A percentile compares a stretch with the other conserved stretches of the same genome.
Evolutionary conservation across 495 filamentous ascomycete species (phyloP).

Genomic region (Poronia punctata): DNA sequence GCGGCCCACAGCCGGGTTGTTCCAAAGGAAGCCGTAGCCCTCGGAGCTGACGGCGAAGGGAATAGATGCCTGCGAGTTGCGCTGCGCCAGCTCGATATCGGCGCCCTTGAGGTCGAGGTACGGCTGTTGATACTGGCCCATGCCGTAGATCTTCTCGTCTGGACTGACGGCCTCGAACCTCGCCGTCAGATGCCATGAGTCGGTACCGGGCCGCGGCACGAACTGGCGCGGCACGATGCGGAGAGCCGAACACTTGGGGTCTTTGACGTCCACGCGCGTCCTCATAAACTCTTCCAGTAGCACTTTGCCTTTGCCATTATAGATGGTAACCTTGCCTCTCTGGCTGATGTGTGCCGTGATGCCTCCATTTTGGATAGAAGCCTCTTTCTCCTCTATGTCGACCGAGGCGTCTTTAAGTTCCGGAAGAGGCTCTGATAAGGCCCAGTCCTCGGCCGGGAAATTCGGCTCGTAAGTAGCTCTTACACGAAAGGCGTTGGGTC

Average conservation of each 20-base stretch:
- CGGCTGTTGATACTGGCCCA: slow-evolving; percentile 58
- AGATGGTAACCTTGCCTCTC: slow-evolving; percentile 46
- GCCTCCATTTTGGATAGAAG: slow-evolving; percentile 43
- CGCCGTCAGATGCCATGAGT: slow-evolving; percentile 43
- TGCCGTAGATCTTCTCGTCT: slow-evolving; percentile 52
- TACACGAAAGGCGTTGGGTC: slow-evolving; percentile 45
- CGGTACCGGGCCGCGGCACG: slow-evolving; percentile 40
- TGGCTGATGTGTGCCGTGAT: slow-evolving; percentile 42
- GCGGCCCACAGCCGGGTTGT: slow-evolving; percentile 50
- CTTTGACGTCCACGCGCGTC: slow-evolving; percentile 40
- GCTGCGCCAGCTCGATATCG: slow-evolving; percentile 54
- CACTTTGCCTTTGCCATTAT: slow-evolving; percentile 28
- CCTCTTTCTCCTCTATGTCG: slow-evolving; percentile 11
- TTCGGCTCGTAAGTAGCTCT: slow-evolving; percentile 42
- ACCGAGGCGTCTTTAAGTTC: neutral
- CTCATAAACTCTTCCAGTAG: slow-evolving; percentile 52
- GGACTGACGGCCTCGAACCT: slow-evolving; percentile 45
- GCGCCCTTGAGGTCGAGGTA: slow-evolving; percentile 48
- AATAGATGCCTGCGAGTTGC: slow-evolving; percentile 53
- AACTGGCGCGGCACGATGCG: slow-evolving; percentile 49
- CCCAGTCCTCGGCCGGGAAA: slow-evolving; percentile 49
- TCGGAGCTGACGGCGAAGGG: slow-evolving; percentile 48
- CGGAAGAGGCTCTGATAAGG: slow-evolving; percentile 28
- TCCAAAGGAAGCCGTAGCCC: slow-evolving; percentile 55
- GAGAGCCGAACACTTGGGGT: slow-evolving; percentile 51